Conservation (phyloP, 1,284 basidiomycete species). For the Ganoderma meredithae region DNA sequence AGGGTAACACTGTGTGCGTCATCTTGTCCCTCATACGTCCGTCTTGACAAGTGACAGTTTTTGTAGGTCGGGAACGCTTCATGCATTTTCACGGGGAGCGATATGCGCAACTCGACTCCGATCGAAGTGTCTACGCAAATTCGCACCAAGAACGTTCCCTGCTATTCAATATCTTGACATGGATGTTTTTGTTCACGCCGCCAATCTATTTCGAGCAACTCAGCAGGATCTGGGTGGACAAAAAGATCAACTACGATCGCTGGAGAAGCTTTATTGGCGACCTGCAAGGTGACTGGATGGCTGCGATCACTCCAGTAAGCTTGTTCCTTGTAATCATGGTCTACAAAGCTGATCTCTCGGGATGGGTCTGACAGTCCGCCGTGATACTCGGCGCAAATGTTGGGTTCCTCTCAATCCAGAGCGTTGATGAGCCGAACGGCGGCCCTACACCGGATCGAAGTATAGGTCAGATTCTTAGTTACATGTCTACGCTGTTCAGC, state of each 20-base stretch:
- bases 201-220: constrained; percentile 35
- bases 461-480: constrained; percentile 38
- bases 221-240: constrained; percentile 37
- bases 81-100: constrained; percentile 34
- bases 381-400: constrained; percentile 52
- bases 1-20: neutral
- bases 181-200: constrained; percentile 37
- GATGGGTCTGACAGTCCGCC: constrained; percentile 41
- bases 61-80: constrained; percentile 27
- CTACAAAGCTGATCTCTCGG: too few species aligned
- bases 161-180: constrained; percentile 32
- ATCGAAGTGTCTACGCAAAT: constrained; percentile 25
- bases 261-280: constrained; percentile 37
- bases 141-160: constrained; percentile 16
- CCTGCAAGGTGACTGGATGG: constrained; percentile 39
- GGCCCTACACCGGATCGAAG: constrained; percentile 18
- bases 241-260: constrained; percentile 33
- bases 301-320: constrained; percentile 40
- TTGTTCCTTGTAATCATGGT: neutral
- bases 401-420: constrained; percentile 47
- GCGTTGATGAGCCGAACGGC: constrained; percentile 34
- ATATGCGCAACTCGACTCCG: constrained; percentile 35
- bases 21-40: too few species aligned
- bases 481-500: constrained; percentile 38
- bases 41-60: neutral